Evolutionary conservation across 108 stramenopile species (phyloP).

Genomic region (Nitzschia sp.): DNA sequence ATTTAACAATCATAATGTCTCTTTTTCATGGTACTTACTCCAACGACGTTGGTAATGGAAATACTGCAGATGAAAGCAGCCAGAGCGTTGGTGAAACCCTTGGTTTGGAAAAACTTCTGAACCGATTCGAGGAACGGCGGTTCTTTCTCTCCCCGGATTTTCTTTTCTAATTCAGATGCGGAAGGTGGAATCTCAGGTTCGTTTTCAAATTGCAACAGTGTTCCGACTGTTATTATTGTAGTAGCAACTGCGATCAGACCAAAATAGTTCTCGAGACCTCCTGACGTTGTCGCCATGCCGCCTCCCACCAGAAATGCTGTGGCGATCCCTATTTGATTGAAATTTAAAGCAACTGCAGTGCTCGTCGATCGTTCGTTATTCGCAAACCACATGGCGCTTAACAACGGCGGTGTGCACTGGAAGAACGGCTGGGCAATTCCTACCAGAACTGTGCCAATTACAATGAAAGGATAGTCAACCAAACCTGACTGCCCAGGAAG

Average conservation of each 20-base stretch:
- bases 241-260: constrained; percentile 48
- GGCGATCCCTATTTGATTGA: constrained; percentile 84
- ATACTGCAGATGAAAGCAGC: constrained; percentile 84
- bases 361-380: constrained; percentile 59
- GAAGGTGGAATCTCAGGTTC: constrained; percentile 60
- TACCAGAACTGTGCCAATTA: constrained; percentile 61
- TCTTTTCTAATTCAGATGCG: constrained; percentile 59
- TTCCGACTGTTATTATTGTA: constrained; percentile 45
- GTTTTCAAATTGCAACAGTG: constrained; percentile 59
- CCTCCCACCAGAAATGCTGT: constrained; percentile 76
- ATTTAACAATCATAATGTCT: background rate
- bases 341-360: constrained; percentile 72
- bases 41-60: constrained; percentile 84
- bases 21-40: constrained; percentile 35
- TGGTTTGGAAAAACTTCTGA: constrained; percentile 64
- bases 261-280: constrained; percentile 55
- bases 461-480: constrained; percentile 46
- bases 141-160: constrained; percentile 59
- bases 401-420: constrained; percentile 74
- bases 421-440: constrained; percentile 78
- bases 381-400: constrained; percentile 70
- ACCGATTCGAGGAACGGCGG: constrained; percentile 83
- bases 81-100: constrained; percentile 64
- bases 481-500: constrained; percentile 27
- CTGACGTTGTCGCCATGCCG: constrained; percentile 40